phyloP scores from a whole-genome alignment of 1,139 yeast genomes.

The Pneumocystis murina region DNA sequence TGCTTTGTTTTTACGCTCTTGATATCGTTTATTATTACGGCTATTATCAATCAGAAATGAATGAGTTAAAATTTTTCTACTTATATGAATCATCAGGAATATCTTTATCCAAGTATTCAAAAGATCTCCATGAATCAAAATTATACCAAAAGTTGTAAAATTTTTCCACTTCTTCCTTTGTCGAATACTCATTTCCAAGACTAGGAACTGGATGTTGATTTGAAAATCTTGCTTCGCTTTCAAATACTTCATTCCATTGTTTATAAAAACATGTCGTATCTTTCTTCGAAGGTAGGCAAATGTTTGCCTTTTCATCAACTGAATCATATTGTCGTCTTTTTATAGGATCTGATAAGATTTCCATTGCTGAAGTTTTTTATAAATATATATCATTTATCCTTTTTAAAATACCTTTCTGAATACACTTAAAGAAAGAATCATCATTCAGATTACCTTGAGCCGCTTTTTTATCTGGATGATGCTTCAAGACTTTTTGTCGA shows the following conservation, averaged over 20 bases:
- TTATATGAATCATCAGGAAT: constrained; percentile 98
- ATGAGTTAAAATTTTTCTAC: constrained; percentile 16
- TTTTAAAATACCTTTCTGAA: constrained; percentile 45
- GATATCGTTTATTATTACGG: constrained; percentile 97
- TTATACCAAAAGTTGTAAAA: constrained; percentile 89
- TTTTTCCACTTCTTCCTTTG: constrained; percentile 72
- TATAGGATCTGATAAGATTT: constrained; percentile 66
- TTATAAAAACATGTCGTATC: constrained; percentile 52
- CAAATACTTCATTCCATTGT: constrained; percentile 89
- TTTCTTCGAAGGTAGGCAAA: constrained; percentile 51
- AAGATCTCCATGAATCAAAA: constrained; percentile 96
- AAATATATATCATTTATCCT: neutral
- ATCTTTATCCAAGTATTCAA: constrained; percentile 96
- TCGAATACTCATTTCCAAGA: constrained; percentile 52
- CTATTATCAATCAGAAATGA: neutral
- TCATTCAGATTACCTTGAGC: constrained; percentile 78
- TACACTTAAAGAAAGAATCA: constrained; percentile 95
- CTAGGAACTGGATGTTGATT: constrained; percentile 76
- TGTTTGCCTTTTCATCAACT: constrained; percentile 79
- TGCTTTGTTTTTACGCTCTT: constrained; percentile 92
- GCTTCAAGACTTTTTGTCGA: constrained; percentile 87
- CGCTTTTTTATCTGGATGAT: constrained; percentile 96
- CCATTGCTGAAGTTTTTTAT: constrained; percentile 40
- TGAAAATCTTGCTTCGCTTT: constrained; percentile 75
- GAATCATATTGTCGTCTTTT: constrained; percentile 92